Evolutionary conservation across 2,329 filamentous ascomycete species (phyloP), one percentile per base, ranked within the genome.

Genomic region (Aspergillus udagawae): DNA sequence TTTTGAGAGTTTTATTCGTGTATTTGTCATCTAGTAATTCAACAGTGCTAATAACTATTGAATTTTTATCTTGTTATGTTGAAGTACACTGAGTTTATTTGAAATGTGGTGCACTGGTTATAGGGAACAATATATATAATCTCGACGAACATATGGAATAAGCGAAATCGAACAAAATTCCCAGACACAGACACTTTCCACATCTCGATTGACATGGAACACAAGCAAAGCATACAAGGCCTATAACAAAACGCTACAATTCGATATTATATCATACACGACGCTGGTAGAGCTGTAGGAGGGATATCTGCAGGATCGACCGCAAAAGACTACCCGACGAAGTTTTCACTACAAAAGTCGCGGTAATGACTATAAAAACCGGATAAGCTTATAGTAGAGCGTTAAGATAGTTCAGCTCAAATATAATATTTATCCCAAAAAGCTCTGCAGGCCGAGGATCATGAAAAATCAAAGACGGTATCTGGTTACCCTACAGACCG

Each of bases 181-280:
- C 2, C 3, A 4, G 41, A 21, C 3, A 44, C 21, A 21, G 14
- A 3, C n/a, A 12, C 41, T 0, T 2, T 6, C 3, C 2, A 44
- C n/a, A 12, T 3, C 0, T 0, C 1, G 21, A 2, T 17, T 6
- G 8, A 20, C 3, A 5, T 2, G 4, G 10, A 21, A 9, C 4
- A 44, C n/a, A 2, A 23, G 0, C 3, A 1, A 12, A 21, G 21
- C 10, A 47, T 14, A 17, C 32, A 14, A 38, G 14, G 14, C 3
- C 1, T 1, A 17, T 7, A n/a, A 1, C 3, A 38, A 7, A 3
- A 17, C 5, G 6, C 5, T 8, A 17, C 5, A 17, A 7, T 1
- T 0, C 14, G 12, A 38, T 17, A 14, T 38, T 17, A 1, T 3
- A 17, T 17, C 5, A 17, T 38, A 17, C 14, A 17, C 6, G 14